A percentile compares a stretch with the other conserved stretches of the same genome.
These are phyloP conservation scores for Cyberlindnera euphorbiiphila DNA, from an alignment of 805 yeast genomes.

Conservation along the genomic window DNA sequence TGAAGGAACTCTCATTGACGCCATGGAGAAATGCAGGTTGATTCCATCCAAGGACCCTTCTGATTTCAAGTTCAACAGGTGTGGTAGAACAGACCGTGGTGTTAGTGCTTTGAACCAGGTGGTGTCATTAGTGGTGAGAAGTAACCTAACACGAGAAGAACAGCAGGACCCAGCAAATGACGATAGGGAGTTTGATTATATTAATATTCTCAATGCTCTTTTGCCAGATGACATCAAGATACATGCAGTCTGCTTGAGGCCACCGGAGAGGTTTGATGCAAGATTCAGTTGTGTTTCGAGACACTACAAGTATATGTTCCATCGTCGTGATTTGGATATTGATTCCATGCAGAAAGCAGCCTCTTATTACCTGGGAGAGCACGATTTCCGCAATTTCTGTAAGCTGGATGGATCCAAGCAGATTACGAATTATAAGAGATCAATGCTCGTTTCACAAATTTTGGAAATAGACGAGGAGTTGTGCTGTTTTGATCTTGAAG, in stretches of 20 bases:
- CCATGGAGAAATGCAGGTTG: slow-evolving; percentile 61
- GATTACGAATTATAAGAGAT: slow-evolving; percentile 71
- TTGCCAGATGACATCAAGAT: slow-evolving; percentile 79
- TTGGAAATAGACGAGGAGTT: slow-evolving; percentile 33
- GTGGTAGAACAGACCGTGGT: slow-evolving; percentile 96
- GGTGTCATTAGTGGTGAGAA: slow-evolving; percentile 72
- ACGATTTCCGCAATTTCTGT: slow-evolving; percentile 93
- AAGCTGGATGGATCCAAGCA: slow-evolving; percentile 94
- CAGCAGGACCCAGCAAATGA: slow-evolving; percentile 58
- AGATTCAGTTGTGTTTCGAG: slow-evolving; percentile 85
- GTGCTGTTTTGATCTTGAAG: slow-evolving; percentile 72
- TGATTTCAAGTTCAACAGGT: slow-evolving; percentile 74
- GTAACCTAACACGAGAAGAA: slow-evolving; percentile 59
- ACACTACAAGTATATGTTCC: slow-evolving; percentile 82
- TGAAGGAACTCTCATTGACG: slow-evolving; percentile 71
- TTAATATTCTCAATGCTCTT: slow-evolving; percentile 67
- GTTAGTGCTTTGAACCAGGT: slow-evolving; percentile 97
- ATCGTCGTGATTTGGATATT: slow-evolving; percentile 50
- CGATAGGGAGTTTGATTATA: slow-evolving; percentile 67
- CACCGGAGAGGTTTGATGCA: slow-evolving; percentile 83
- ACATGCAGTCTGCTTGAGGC: slow-evolving; percentile 79
- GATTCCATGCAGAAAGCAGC: slow-evolving; percentile 71
- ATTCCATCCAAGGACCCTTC: slow-evolving; percentile 57
- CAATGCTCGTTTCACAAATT: slow-evolving; percentile 52
- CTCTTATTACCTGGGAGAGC: slow-evolving; percentile 56